Conservation (phyloP, 306 rosid genomes). For the Bauhinia variegata region DNA sequence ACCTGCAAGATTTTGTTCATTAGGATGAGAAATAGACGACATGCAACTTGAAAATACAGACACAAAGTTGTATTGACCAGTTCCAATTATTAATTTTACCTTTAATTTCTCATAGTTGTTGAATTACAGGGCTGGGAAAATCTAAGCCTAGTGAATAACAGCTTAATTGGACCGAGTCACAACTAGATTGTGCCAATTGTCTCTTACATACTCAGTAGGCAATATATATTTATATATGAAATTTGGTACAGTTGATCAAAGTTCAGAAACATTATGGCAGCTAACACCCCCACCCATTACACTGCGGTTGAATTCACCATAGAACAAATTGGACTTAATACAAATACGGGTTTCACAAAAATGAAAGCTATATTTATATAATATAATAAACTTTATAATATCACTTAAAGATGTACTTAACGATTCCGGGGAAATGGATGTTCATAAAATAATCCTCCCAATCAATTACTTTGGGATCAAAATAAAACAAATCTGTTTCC, state of each 20-base stretch:
- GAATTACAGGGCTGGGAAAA: no score
- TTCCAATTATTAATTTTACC: no score
- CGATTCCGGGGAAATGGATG: conserved; percentile 69
- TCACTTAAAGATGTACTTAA: conserved; percentile 71
- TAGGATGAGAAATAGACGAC: no score
- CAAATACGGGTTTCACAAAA: neutral
- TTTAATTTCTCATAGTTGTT: no score
- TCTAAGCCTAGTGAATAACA: no score
- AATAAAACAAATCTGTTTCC: conserved; percentile 66
- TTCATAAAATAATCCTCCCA: conserved; percentile 84
- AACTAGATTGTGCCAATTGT: no score
- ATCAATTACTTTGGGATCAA: conserved; percentile 66
- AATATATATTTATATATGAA: neutral
- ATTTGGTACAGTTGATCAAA: conserved; percentile 23
- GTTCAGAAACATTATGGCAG: conserved; percentile 26
- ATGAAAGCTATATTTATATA: neutral
- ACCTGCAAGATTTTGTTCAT: no score
- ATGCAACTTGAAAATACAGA: no score
- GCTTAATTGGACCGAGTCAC: no score
- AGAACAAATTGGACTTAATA: no score
- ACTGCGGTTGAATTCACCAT: neutral
- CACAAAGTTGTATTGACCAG: no score
- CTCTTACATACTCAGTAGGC: no score
- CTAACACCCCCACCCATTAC: conserved; percentile 11
- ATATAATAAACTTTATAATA: neutral